Base-by-base conservation (phyloP, 169 alveolate species). In the Plasmodium relictum region DNA sequence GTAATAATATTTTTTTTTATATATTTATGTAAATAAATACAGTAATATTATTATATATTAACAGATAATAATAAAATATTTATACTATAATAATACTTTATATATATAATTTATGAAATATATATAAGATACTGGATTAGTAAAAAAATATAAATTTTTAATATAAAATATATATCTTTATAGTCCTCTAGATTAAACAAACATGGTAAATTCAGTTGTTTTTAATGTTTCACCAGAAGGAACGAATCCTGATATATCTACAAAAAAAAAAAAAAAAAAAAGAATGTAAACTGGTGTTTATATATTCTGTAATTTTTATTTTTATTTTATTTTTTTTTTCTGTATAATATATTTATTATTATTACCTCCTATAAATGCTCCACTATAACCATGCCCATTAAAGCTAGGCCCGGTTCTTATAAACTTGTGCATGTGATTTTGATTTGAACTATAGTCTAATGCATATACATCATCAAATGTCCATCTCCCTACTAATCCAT, bases 391-490 rank as follows among this genome's bases (percentile, higher is more conserved):
- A 12, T 54, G 76, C 2, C 88, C 88, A 76, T 76, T 76, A 42
- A 76, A 76, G 31, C 88, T 52, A 14, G 88, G 88, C 39, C 74
- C 88, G 0, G 74, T 44, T 52, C 76, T 50, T 69, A 76, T 56
- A 41, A 62, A 48, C 39, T 76, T 76, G 68, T 76, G 88, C 72
- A 76, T 76, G 42, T 76, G 88, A 54, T 76, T 76, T n/a, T 76
- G 61, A 41, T 76, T 62, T 56, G 76, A 31, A 54, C 88, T 76
- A 56, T 61, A 63, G 44, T 76, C 88, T 24, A 76, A 16, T 26
- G 88, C 88, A 37, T 76, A 76, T 45, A 76, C 22, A 52, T 76
- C 88, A 54, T 76, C 88, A 76, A 76, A 76, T 18, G 88, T 76
- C 88, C 88, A 76, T 37, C 62, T 61, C 2, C 54, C 88, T 52